Evolutionary conservation across 2,329 filamentous ascomycete genomes (phyloP), one percentile per base, ranked within the genome.

Genomic region (Lachnellula occidentalis): DNA sequence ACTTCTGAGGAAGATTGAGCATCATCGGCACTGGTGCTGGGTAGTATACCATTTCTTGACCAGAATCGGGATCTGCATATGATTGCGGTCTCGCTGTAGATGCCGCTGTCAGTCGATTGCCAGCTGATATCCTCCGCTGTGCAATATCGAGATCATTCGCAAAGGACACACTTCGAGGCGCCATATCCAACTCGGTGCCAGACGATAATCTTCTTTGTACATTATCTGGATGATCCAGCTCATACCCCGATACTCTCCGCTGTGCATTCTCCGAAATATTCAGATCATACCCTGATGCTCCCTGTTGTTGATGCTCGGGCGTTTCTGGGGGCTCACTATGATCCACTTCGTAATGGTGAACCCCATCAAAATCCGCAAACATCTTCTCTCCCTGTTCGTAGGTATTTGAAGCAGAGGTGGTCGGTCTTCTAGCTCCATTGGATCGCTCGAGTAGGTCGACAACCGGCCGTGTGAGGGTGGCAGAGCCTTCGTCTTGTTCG

Each of bases 11-110:
- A 12, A 99, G 75, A 64, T 96, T 97, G 54, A 99, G 79, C 85
- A 95, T 92, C 58, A 88, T 86, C 3, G 94, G 94, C 2, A 99
- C 94, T 1, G 90, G 92, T 3, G 94, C 94, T 14, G 94, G 94
- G 69, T 99, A 99, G 72, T 87, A 97, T 9, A 96, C 83, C 89
- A 97, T 96, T 63, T 85, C 78, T 61, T 92, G 83, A 4, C 83
- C 86, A 1, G 86, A 86, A 24, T 78, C 75, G 1, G 82, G 82
- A 65, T 85, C 78, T 65, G 82, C 72, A 68, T 84, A 86, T 1
- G 83, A 83, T 58, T 80, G 77, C 11, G 82, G 74, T 50, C 73
- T 69, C 14, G 48, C 41, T 48, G 48, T 55, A 39, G 64, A 64
- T n/a, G 41, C 41, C 51, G 45, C 53, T 34, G 64, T 64, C 41